Percentiles rank a stretch among this genome's conserved stretches.
These are phyloP conservation scores for Astragalus membranaceus DNA, from an alignment of 306 rosid genomes.

Conservation along the genomic window DNA sequence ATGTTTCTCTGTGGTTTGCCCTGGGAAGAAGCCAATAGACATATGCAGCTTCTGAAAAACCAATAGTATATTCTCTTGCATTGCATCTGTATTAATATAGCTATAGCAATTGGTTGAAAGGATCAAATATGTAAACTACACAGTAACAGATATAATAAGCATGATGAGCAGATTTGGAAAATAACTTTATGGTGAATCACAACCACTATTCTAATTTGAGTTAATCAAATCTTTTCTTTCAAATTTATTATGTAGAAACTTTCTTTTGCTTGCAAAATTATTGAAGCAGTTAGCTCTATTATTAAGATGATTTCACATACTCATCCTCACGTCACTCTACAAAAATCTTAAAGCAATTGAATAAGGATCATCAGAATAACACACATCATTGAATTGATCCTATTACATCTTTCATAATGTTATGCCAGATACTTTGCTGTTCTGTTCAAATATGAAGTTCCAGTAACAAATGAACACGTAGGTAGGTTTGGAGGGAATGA, in stretches of 20 bases:
- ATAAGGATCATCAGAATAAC: not conserved
- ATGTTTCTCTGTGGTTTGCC: constrained; percentile 8
- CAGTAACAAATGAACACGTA: constrained; percentile 10
- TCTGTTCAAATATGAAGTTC: not conserved
- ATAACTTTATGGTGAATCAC: not conserved
- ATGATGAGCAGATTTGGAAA: not conserved
- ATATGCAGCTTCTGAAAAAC: not conserved
- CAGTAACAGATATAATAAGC: not conserved
- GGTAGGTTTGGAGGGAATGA: not conserved
- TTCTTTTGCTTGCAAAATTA: constrained; percentile 5
- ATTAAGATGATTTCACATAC: not conserved
- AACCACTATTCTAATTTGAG: constrained; percentile 13
- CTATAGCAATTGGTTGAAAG: not conserved
- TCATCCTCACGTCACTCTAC: not conserved
- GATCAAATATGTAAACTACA: not conserved
- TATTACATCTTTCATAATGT: not conserved
- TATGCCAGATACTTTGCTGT: constrained; percentile 5
- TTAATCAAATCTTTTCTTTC: not conserved
- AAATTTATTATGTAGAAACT: not conserved
- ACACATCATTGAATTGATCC: constrained; percentile 13
- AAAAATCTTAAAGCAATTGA: not conserved
- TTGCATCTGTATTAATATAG: constrained; percentile 11
- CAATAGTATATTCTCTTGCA: not conserved
- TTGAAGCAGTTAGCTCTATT: not conserved
- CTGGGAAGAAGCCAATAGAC: constrained; percentile 9